Evolutionary conservation across 202 grass and related monocot species (phyloP).

Genomic region (Digitaria exilis): DNA sequence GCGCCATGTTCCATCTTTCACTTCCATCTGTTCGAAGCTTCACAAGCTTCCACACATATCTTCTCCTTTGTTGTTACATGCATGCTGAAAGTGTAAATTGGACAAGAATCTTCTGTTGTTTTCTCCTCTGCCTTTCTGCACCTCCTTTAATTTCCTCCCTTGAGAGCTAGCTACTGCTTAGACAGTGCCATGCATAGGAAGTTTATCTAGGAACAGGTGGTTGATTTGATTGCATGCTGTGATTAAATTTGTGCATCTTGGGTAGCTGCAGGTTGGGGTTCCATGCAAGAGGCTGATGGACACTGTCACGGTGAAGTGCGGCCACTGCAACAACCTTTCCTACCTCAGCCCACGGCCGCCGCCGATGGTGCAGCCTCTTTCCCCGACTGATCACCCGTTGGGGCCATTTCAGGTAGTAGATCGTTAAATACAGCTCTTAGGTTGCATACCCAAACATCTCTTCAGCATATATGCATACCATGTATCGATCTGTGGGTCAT

Average conservation of each 20-base stretch:
- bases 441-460: background rate
- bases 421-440: background rate
- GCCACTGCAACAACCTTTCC: slow-evolving; percentile 94
- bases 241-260: slow-evolving; percentile 57
- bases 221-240: slow-evolving; percentile 31
- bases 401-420: slow-evolving; percentile 64
- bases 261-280: slow-evolving; percentile 92
- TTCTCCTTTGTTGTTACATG: slow-evolving; percentile 39
- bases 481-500: background rate
- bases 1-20: slow-evolving; percentile 44
- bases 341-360: slow-evolving; percentile 70
- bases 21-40: slow-evolving; percentile 42
- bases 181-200: slow-evolving; percentile 40
- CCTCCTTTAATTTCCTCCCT: background rate
- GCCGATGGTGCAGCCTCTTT: slow-evolving; percentile 70
- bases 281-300: slow-evolving; percentile 94
- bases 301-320: slow-evolving; percentile 90
- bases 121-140: background rate
- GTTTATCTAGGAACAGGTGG: background rate
- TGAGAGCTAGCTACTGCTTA: background rate
- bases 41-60: slow-evolving; percentile 11
- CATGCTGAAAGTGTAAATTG: slow-evolving; percentile 31
- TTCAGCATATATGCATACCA: background rate
- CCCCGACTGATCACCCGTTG: slow-evolving; percentile 59
- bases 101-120: slow-evolving; percentile 30